Percentiles rank a stretch among this genome's conserved stretches.
Evolutionary conservation across 345 rosid genomes (phyloP).

Genomic region (Durio zibethinus): DNA sequence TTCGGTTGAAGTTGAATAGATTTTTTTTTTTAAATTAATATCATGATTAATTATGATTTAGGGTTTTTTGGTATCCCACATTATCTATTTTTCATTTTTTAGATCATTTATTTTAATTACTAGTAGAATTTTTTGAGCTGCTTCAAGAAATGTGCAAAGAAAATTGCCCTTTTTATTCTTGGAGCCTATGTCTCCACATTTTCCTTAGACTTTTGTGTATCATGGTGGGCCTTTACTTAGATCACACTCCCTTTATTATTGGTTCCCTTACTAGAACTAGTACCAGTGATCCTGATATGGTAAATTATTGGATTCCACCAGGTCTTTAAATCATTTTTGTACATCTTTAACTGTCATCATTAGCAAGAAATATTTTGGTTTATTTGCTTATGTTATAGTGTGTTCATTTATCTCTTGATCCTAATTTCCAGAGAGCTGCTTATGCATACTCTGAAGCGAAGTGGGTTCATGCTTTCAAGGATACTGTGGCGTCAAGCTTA

Average conservation of each 20-base stretch:
- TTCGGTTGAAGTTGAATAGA: background rate
- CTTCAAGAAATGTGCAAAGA: background rate
- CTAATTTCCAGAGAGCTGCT: constrained; percentile 66
- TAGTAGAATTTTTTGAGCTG: background rate
- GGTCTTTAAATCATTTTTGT: too few species aligned
- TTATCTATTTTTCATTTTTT: background rate
- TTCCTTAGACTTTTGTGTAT: background rate
- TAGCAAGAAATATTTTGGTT: too few species aligned
- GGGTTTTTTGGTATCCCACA: background rate
- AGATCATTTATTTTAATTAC: background rate
- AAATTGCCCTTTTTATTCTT: background rate
- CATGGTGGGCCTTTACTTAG: background rate
- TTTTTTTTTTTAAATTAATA: background rate
- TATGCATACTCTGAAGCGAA: constrained; percentile 90
- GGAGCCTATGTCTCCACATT: background rate
- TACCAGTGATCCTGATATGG: background rate
- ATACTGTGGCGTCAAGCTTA: constrained; percentile 59
- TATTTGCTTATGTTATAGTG: too few species aligned
- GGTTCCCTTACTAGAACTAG: background rate
- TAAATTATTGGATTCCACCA: background rate
- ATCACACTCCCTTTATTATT: background rate
- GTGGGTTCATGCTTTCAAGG: constrained; percentile 83
- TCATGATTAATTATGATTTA: background rate
- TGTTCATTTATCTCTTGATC: constrained; percentile 1
- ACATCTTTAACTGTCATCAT: too few species aligned